Percentiles rank a stretch among this genome's conserved stretches.
These are phyloP conservation scores for Fraxinus quadrangulata DNA, from an alignment of 257 asterid species.

Conservation along the genomic window DNA sequence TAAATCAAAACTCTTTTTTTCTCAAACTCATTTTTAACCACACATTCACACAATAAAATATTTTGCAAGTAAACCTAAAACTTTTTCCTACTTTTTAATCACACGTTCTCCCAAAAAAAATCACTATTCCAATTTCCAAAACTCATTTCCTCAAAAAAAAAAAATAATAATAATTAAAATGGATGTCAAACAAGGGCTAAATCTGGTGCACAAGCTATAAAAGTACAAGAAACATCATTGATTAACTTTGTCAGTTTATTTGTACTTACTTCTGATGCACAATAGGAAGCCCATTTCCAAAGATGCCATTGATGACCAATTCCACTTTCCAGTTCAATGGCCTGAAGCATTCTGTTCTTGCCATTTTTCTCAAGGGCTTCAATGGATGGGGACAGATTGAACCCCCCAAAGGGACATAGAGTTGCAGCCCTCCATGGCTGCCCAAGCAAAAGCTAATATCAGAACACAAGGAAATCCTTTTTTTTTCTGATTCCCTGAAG, in stretches of 20 bases:
- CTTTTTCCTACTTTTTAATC: too few species aligned
- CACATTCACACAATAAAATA: too few species aligned
- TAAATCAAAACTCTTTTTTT: too few species aligned
- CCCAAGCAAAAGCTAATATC: conserved; percentile 33
- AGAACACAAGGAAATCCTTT: conserved; percentile 27
- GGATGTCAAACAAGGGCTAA: conserved; percentile 9
- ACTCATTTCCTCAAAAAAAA: too few species aligned
- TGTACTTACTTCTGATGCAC: conserved; percentile 91
- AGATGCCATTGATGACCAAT: conserved; percentile 85
- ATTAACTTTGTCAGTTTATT: conserved; percentile 3
- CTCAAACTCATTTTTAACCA: too few species aligned
- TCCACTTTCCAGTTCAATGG: conserved; percentile 94
- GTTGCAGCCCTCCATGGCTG: conserved; percentile 99
- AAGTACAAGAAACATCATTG: conserved; percentile 12
- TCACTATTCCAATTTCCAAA: too few species aligned
- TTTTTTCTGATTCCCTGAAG: conserved; percentile 9
- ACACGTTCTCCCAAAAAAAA: too few species aligned
- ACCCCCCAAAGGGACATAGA: conserved; percentile 77
- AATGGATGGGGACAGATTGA: conserved; percentile 69
- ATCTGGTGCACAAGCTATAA: conserved; percentile 41
- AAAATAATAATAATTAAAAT: too few species aligned
- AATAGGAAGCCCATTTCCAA: conserved; percentile 98
- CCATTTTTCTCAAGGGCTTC: conserved; percentile 81
- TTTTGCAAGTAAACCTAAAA: too few species aligned
- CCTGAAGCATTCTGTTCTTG: conserved; percentile 78